Evolutionary conservation across 139 green algal genomes (phyloP), one percentile per base, ranked within the genome.

Genomic region (Bryopsis sp.): DNA sequence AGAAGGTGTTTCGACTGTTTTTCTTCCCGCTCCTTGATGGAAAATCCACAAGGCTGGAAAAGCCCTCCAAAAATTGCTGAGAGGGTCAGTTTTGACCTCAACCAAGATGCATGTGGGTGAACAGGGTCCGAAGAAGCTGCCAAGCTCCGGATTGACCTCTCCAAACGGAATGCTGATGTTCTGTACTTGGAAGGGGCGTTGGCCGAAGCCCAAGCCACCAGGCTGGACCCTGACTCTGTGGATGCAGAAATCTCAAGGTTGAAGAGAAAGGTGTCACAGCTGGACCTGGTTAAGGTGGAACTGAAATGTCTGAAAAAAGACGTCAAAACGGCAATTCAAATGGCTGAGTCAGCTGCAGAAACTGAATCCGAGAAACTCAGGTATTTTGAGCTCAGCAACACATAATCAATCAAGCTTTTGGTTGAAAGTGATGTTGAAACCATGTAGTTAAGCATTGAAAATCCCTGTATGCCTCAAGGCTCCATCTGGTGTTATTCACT

Each of bases 91-190:
- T n/a, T n/a, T n/a, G n/a, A n/a, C n/a, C n/a, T n/a, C 19, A 50
- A 19, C 11, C 11, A 50, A 50, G 43, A 50, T 50, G 50, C 24
- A 61, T 26, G 24, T 28, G 5, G 50, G 8, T 61, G 15, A 28
- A 28, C 6, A 28, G 11, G 50, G 33, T 33, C 24, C 50, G 50
- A 28, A 61, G 50, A 61, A 6, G 24, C 19, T 35, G 50, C 50
- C 6, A 15, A 28, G 33, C 50, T 61, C 8, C 31, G 50, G 33
- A 61, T 61, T 61, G 50, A 61, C 24, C 24, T 61, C 6, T 22
- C 50, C 31, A 61, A 61, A 26, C 31, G 50, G 24, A 22, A 32
- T 36, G 50, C 50, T 36, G 50, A 61, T 61, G 33, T 61, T 36
- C 50, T 61, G 15, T 61, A 36, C 24, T 26, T 61, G 5, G 50